phyloP scores from a whole-genome alignment of 305 asterid species.

The Fraxinus baroniana region DNA sequence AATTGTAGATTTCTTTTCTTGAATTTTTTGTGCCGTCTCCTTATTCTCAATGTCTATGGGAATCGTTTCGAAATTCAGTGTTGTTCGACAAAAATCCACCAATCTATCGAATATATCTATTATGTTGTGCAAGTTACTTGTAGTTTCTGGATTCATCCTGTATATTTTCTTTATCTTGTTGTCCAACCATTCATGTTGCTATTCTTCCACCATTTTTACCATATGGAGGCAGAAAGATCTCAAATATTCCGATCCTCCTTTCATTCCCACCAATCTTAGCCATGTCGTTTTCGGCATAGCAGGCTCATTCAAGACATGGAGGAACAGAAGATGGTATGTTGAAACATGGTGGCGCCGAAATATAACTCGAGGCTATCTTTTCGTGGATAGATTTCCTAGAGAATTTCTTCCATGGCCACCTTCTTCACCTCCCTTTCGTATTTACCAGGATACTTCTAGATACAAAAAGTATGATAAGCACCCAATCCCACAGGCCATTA shows the following conservation, averaged over 20 bases:
- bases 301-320: conserved; percentile 30
- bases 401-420: conserved; percentile 24
- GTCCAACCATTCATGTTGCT: conserved; percentile 23
- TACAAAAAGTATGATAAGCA: conserved; percentile 37
- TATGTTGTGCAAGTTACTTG: conserved; percentile 24
- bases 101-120: background rate
- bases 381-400: conserved; percentile 23
- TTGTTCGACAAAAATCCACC: conserved; percentile 7
- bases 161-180: conserved; percentile 22
- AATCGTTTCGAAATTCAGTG: background rate
- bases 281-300: conserved; percentile 40
- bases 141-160: conserved; percentile 26
- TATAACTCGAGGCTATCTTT: conserved; percentile 27
- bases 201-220: conserved; percentile 20
- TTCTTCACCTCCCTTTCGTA: conserved; percentile 26
- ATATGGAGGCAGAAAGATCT: conserved; percentile 12
- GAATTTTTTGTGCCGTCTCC: background rate
- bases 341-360: conserved; percentile 43
- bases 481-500: conserved; percentile 26
- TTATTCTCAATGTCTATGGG: background rate
- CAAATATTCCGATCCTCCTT: background rate
- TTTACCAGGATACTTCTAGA: conserved; percentile 28
- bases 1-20: background rate
- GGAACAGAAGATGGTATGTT: conserved; percentile 9
- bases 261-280: conserved; percentile 25